A percentile compares a stretch with the other conserved stretches of the same genome.
Conservation (phyloP, 345 rosid species). For the Murraya paniculata region DNA sequence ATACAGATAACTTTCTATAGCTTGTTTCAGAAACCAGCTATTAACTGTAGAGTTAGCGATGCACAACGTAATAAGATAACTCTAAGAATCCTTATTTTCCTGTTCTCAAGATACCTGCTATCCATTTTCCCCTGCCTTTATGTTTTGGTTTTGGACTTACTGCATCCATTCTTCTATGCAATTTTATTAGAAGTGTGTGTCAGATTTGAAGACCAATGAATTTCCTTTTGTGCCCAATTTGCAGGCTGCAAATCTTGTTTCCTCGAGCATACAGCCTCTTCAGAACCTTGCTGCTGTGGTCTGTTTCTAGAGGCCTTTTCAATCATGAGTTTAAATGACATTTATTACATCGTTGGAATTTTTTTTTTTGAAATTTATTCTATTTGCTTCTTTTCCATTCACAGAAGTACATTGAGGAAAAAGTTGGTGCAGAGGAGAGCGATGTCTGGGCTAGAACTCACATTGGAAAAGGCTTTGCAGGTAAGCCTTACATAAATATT, state of each 20-base stretch:
- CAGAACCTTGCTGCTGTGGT: conserved; percentile 64
- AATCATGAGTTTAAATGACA: background rate
- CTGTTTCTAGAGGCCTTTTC: conserved; percentile 18
- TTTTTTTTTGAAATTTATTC: background rate
- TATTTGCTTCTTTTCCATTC: background rate
- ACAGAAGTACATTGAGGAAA: conserved; percentile 60
- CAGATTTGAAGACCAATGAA: background rate
- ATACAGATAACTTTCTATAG: background rate
- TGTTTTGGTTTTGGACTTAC: background rate
- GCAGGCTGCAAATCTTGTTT: conserved; percentile 74
- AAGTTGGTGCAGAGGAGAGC: conserved; percentile 43
- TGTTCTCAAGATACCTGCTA: background rate
- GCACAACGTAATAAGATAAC: background rate
- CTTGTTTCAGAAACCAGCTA: background rate
- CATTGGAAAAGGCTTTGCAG: conserved; percentile 68
- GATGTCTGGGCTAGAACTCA: conserved; percentile 48
- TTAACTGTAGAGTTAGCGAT: background rate
- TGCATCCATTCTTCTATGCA: background rate
- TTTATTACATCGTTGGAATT: background rate
- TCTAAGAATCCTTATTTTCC: background rate
- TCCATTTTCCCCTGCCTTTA: background rate
- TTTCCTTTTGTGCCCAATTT: conserved; percentile 2
- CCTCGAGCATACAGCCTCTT: conserved; percentile 76
- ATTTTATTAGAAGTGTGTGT: background rate
- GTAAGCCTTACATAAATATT: conserved; percentile 23